phyloP scores from a whole-genome alignment of 495 filamentous ascomycete species.

The Penicillium daleae region DNA sequence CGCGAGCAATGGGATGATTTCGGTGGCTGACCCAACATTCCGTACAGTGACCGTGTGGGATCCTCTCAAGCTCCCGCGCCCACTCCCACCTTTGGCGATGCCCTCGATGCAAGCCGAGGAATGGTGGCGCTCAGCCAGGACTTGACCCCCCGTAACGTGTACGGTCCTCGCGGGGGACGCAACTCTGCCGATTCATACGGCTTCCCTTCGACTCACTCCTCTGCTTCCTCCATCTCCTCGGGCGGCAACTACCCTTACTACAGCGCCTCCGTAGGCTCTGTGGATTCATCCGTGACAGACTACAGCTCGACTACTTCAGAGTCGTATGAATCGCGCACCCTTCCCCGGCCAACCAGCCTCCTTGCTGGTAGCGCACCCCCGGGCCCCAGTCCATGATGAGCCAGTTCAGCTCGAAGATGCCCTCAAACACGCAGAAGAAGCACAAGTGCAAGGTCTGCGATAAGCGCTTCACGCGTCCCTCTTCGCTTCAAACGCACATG shows the following conservation, averaged over 20 bases:
- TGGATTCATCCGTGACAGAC: constrained; percentile 90
- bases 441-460: constrained; percentile 99
- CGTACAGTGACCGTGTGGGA: constrained; percentile 61
- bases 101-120: constrained; percentile 84
- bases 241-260: constrained; percentile 73
- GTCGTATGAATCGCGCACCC: constrained; percentile 84
- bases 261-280: constrained; percentile 75
- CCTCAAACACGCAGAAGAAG: constrained; percentile 97
- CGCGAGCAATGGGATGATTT: background rate
- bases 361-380: constrained; percentile 70
- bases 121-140: constrained; percentile 95
- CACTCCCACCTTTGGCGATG: constrained; percentile 58
- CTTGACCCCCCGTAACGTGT: constrained; percentile 82
- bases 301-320: constrained; percentile 87
- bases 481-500: constrained; percentile 97
- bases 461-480: constrained; percentile 96
- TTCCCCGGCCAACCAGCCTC: constrained; percentile 76
- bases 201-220: constrained; percentile 87
- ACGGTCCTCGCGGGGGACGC: constrained; percentile 67
- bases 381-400: constrained; percentile 98
- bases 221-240: constrained; percentile 94
- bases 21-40: constrained; percentile 13
- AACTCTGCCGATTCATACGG: constrained; percentile 90
- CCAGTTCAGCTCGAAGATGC: constrained; percentile 96
- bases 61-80: constrained; percentile 35